Evolutionary conservation across 768 basidiomycete genomes (phyloP).

Genomic region (Candolleomyces aberdarensis): DNA sequence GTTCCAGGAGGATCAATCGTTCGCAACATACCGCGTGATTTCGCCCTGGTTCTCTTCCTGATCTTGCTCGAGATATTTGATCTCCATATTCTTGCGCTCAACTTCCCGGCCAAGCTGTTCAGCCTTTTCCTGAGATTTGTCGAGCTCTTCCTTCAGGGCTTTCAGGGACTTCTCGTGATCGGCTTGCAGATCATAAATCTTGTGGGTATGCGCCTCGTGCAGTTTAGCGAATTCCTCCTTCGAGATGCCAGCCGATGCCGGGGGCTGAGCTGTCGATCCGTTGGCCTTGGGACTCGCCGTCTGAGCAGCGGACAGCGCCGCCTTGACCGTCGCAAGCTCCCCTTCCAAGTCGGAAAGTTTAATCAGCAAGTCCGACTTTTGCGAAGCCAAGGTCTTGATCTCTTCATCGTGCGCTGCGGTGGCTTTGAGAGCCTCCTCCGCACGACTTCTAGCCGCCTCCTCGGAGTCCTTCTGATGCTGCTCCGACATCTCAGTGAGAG

Average conservation of each 20-base stretch:
- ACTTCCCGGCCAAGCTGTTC: constrained; percentile 59
- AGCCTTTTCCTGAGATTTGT: constrained; percentile 44
- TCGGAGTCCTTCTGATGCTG: constrained; percentile 75
- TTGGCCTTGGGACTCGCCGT: constrained; percentile 54
- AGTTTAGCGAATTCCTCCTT: constrained; percentile 75
- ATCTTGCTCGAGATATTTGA: constrained; percentile 74
- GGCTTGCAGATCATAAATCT: constrained; percentile 70
- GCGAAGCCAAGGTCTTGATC: constrained; percentile 47
- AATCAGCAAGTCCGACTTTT: constrained; percentile 61
- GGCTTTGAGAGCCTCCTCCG: constrained; percentile 66
- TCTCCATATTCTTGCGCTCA: constrained; percentile 74
- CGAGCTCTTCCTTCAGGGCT: constrained; percentile 54
- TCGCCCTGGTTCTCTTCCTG: constrained; percentile 74
- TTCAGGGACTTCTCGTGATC: constrained; percentile 60
- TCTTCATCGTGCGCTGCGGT: constrained; percentile 60
- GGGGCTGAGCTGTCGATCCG: constrained; percentile 28
- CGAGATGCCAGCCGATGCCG: constrained; percentile 51
- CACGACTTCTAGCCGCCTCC: constrained; percentile 65
- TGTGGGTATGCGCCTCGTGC: constrained; percentile 84
- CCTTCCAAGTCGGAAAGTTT: constrained; percentile 75
- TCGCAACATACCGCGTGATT: constrained; percentile 71
- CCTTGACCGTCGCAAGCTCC: constrained; percentile 65
- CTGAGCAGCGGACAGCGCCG: constrained; percentile 50
- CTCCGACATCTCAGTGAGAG: constrained; percentile 64
- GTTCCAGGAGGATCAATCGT: not conserved